Conservation (phyloP, 768 basidiomycete species). For the Zangia roseola region DNA sequence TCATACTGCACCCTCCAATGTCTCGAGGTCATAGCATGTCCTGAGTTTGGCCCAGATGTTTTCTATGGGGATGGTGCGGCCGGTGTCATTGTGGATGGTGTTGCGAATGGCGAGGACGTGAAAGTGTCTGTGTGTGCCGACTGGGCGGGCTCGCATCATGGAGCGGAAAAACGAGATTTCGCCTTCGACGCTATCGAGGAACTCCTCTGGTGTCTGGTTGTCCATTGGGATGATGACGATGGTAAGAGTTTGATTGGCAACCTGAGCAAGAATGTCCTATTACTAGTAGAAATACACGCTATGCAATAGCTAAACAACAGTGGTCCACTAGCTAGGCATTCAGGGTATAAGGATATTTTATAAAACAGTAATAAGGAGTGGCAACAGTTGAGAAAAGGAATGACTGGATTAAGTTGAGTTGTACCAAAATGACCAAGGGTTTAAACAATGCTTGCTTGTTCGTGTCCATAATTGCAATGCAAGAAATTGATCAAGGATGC, state of each 20-base stretch:
- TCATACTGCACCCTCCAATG: conserved; percentile 60
- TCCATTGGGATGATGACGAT: conserved; percentile 20
- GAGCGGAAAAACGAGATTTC: conserved; percentile 86
- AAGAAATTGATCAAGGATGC: conserved; percentile 16
- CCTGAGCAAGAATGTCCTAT: neutral
- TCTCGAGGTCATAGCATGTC: conserved; percentile 71
- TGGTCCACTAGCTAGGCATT: conserved; percentile 9
- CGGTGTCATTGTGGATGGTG: conserved; percentile 70
- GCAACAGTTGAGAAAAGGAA: conserved; percentile 19
- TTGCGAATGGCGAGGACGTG: conserved; percentile 75
- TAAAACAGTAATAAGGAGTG: conserved; percentile 29
- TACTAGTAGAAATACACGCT: conserved; percentile 22
- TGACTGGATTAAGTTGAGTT: conserved; percentile 10
- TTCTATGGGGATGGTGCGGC: conserved; percentile 53
- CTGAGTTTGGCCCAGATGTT: conserved; percentile 76
- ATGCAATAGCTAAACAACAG: conserved; percentile 20
- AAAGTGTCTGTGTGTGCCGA: conserved; percentile 82
- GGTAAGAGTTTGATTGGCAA: conserved; percentile 21
- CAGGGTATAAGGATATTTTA: conserved; percentile 30
- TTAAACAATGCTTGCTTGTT: conserved; percentile 8
- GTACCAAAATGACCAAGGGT: conserved; percentile 19
- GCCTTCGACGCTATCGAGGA: conserved; percentile 73
- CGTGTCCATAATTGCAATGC: conserved; percentile 24
- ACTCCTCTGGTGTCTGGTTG: conserved; percentile 34
- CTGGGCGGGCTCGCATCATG: conserved; percentile 75